Evolutionary conservation across 352 stramenopile genomes (phyloP).

Genomic region (Phytopythium oedochilum): DNA sequence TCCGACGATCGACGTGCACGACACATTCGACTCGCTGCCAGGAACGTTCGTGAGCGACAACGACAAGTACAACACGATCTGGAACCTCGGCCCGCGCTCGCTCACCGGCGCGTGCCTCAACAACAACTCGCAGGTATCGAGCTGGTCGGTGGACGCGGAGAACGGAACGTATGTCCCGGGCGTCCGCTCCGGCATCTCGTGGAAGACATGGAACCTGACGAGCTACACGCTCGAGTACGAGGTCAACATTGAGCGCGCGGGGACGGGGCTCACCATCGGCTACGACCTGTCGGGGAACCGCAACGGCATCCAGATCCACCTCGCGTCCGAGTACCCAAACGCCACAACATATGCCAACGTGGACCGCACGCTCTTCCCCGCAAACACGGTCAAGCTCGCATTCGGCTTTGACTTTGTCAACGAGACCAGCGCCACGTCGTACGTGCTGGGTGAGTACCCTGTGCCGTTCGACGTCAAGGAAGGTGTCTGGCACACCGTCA

Average conservation of each 20-base stretch:
- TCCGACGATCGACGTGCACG: conserved; percentile 19
- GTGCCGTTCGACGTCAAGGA: conserved; percentile 76
- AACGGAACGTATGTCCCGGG: conserved; percentile 27
- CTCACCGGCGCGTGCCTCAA: conserved; percentile 24
- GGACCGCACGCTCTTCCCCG: conserved; percentile 25
- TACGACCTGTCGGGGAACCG: conserved; percentile 26
- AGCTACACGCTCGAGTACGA: conserved; percentile 25
- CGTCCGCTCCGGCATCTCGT: conserved; percentile 20
- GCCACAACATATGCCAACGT: conserved; percentile 21
- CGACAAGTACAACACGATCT: conserved; percentile 29
- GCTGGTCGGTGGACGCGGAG: conserved; percentile 17
- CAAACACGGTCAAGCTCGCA: conserved; percentile 19
- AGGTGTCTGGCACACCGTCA: conserved; percentile 49
- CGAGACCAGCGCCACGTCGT: conserved; percentile 20
- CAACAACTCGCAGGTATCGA: conserved; percentile 17
- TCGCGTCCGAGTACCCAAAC: conserved; percentile 24
- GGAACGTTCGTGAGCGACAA: conserved; percentile 27
- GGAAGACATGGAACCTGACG: conserved; percentile 23
- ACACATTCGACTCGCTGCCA: conserved; percentile 15
- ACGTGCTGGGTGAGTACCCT: conserved; percentile 23
- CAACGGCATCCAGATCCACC: conserved; percentile 26
- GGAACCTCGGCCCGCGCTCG: conserved; percentile 16
- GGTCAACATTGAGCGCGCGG: conserved; percentile 21
- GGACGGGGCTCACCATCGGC: conserved; percentile 13
- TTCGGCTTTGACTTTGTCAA: conserved; percentile 28